Percentiles rank a stretch among this genome's conserved stretches.
These are phyloP conservation scores for Heliocybe sulcata DNA, from an alignment of 1,284 basidiomycete species.

Conservation along the genomic window DNA sequence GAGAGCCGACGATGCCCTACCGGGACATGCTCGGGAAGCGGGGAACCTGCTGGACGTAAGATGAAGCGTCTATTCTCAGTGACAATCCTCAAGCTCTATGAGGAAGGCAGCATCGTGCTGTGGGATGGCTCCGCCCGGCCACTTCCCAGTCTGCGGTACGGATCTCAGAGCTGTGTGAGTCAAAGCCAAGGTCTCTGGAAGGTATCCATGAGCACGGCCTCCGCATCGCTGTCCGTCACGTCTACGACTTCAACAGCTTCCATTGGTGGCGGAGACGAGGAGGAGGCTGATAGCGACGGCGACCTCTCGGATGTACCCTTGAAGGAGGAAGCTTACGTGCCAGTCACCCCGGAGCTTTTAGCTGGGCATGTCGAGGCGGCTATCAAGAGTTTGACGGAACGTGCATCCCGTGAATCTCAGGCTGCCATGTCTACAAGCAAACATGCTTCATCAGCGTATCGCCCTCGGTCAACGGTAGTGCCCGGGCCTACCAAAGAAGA, in stretches of 20 bases:
- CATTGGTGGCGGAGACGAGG: background rate
- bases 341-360: conserved; percentile 47
- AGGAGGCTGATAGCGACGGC: conserved; percentile 30
- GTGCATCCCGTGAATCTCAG: conserved; percentile 3
- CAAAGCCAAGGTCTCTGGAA: background rate
- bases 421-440: background rate
- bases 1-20: no score
- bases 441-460: no score
- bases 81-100: conserved; percentile 52
- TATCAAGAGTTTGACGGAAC: conserved; percentile 28
- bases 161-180: background rate
- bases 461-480: conserved; percentile 7
- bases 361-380: conserved; percentile 37
- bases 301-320: conserved; percentile 52
- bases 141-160: conserved; percentile 9
- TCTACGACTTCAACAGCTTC: background rate
- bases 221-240: conserved; percentile 4
- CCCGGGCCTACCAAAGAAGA: conserved; percentile 41
- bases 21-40: background rate
- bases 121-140: conserved; percentile 50
- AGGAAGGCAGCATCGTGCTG: conserved; percentile 60
- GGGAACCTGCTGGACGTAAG: conserved; percentile 19
- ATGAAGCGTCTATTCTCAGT: conserved; percentile 58
- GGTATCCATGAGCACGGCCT: background rate
- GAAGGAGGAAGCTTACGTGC: conserved; percentile 57